phyloP scores from a whole-genome alignment of 345 rosid species.

The Citrus glauca region DNA sequence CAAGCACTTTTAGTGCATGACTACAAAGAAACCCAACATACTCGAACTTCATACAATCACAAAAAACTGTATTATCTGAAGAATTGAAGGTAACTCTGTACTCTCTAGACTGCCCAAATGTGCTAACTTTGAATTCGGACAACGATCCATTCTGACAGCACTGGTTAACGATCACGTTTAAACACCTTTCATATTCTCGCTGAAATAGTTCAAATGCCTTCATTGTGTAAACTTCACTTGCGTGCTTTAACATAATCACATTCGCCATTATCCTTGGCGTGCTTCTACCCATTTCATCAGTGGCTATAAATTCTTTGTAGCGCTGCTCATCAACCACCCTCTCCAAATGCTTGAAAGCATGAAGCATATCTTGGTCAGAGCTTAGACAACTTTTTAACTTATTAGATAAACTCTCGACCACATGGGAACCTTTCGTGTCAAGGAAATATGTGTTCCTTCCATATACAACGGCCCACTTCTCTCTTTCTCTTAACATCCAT shows the following conservation, averaged over 20 bases:
- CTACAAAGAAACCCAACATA: conserved; percentile 37
- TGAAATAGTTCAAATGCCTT: conserved; percentile 32
- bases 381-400: conserved; percentile 19
- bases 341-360: conserved; percentile 24
- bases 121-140: conserved; percentile 24
- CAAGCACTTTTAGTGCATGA: conserved; percentile 35
- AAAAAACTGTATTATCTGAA: conserved; percentile 22
- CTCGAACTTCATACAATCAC: conserved; percentile 32
- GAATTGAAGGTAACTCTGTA: conserved; percentile 19
- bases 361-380: conserved; percentile 21
- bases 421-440: conserved; percentile 18
- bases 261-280: conserved; percentile 29
- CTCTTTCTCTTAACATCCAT: conserved; percentile 31
- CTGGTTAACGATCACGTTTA: conserved; percentile 22
- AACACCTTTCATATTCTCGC: conserved; percentile 30
- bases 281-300: conserved; percentile 23
- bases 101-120: conserved; percentile 23
- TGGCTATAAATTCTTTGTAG: conserved; percentile 24
- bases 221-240: conserved; percentile 27
- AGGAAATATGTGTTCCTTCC: conserved; percentile 21
- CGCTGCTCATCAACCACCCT: conserved; percentile 25
- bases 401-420: conserved; percentile 28
- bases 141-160: conserved; percentile 20
- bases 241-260: conserved; percentile 27
- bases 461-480: conserved; percentile 27